Percentiles rank a stretch among this genome's conserved stretches.
Conservation (phyloP, 2,329 filamentous ascomycete species). For the Lachnellula subtilissima region DNA sequence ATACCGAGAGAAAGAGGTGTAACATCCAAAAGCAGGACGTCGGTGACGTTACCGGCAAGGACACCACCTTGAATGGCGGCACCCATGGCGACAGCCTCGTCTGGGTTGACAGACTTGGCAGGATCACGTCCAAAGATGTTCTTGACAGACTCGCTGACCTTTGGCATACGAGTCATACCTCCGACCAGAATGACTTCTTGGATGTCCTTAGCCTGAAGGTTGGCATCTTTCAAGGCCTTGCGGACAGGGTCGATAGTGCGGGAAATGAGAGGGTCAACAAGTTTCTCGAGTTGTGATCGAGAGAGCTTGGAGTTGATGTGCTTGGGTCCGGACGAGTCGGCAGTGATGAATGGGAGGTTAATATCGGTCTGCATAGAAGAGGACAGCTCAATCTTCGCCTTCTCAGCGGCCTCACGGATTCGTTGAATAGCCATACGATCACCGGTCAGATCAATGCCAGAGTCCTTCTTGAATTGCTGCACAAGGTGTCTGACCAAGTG, state of each 20-base stretch:
- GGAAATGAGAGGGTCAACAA: slow-evolving; percentile 84
- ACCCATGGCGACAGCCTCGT: slow-evolving; percentile 96
- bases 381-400: slow-evolving; percentile 98
- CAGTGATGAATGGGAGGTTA: slow-evolving; percentile 98
- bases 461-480: slow-evolving; percentile 94
- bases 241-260: slow-evolving; percentile 87
- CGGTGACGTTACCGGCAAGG: slow-evolving; percentile 92
- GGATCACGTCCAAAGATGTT: slow-evolving; percentile 93
- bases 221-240: slow-evolving; percentile 95
- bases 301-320: slow-evolving; percentile 97
- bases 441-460: slow-evolving; percentile 78
- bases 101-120: slow-evolving; percentile 97
- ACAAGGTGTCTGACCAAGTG: slow-evolving; percentile 89
- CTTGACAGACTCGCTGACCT: slow-evolving; percentile 95
- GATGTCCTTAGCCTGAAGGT: slow-evolving; percentile 86
- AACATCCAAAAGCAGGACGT: slow-evolving; percentile 90
- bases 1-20: slow-evolving; percentile 96
- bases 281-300: slow-evolving; percentile 84
- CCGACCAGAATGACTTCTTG: slow-evolving; percentile 97
- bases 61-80: slow-evolving; percentile 96
- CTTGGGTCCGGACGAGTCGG: slow-evolving; percentile 90
- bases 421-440: slow-evolving; percentile 99
- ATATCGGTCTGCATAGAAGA: slow-evolving; percentile 95
- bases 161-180: slow-evolving; percentile 99
- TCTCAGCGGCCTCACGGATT: slow-evolving; percentile 97